Evolutionary conservation across 2,329 filamentous ascomycete genomes (phyloP), one percentile per base, ranked within the genome.

Genomic region (Ustilaginoidea virens): DNA sequence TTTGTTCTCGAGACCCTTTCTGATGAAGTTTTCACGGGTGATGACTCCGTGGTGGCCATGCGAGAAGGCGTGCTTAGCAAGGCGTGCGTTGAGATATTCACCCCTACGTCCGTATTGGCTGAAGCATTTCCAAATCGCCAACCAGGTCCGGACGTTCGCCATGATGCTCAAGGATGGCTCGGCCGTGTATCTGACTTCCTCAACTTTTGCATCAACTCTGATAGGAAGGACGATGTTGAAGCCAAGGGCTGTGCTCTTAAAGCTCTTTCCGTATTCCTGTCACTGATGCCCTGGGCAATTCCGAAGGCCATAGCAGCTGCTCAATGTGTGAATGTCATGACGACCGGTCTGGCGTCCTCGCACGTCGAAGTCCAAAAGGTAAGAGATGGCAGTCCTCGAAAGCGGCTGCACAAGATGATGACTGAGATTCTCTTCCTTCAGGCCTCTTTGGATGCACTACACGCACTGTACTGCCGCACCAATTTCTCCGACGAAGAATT

Each of bases 61-160:
- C 74, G 87, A 38, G 81, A 87, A 47, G 79, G 76, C 29, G 72
- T 81, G 31, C 67, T 98, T 36, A 92, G 85, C 48, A 80, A 83
- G 48, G 81, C 82, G 8, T 80, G 90, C 45, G 81, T 96, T 36
- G 90, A 96, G 50, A 85, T 96, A 36, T 92, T 93, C 50, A 92
- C 86, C 0, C 83, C 90, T 2, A 63, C 71, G 15, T 57, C 63
- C 2, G 75, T 93, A 13, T 70, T 93, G 31, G 56, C 70, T 36
- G 78, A 92, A 38, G 66, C 78, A 15, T 82, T 85, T 43, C 77
- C 81, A 8, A 74, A 77, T 41, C 66, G 83, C 40, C 75, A 82
- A 38, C 50, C 67, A 22, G 69, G 66, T 26, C 62, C 75, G 16
- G 67, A 76, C 29, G 71, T 92, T 31, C 74, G 87, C 22, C 79